Evolutionary conservation across 1,139 yeast species (phyloP).

Genomic region (Saccharomyces hybrid): DNA sequence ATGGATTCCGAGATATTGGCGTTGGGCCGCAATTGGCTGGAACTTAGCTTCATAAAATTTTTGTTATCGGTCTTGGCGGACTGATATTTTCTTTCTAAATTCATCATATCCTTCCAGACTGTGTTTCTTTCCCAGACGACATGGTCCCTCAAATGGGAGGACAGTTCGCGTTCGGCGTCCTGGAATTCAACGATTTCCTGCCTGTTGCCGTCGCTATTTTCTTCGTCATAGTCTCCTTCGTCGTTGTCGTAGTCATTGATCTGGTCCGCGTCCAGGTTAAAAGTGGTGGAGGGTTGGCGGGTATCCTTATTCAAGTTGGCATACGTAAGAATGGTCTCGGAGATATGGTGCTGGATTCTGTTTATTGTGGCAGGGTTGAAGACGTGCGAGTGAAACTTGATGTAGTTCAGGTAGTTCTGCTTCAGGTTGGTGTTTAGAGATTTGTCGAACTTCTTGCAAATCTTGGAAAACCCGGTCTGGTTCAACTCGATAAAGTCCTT

Average conservation of each 20-base stretch:
- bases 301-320: conserved; percentile 35
- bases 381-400: conserved; percentile 39
- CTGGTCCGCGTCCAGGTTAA: conserved; percentile 9
- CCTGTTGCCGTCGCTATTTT: not conserved
- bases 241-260: not conserved
- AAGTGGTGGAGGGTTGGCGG: conserved; percentile 7
- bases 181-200: conserved; percentile 14
- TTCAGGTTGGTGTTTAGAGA: conserved; percentile 58
- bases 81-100: conserved; percentile 67
- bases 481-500: conserved; percentile 77
- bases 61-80: conserved; percentile 39
- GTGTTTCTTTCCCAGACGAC: conserved; percentile 97
- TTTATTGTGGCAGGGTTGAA: conserved; percentile 41
- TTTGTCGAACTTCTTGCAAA: conserved; percentile 85
- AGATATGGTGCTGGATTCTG: conserved; percentile 41
- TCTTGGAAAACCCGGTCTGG: conserved; percentile 81
- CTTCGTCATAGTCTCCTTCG: not conserved
- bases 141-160: conserved; percentile 77
- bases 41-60: not conserved
- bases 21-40: not conserved
- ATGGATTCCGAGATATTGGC: not conserved
- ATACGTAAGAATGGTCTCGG: conserved; percentile 36
- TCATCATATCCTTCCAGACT: conserved; percentile 95
- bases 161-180: conserved; percentile 56
- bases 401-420: conserved; percentile 40